phyloP scores from a whole-genome alignment of 345 rosid species.

The Citrus hindsii region DNA sequence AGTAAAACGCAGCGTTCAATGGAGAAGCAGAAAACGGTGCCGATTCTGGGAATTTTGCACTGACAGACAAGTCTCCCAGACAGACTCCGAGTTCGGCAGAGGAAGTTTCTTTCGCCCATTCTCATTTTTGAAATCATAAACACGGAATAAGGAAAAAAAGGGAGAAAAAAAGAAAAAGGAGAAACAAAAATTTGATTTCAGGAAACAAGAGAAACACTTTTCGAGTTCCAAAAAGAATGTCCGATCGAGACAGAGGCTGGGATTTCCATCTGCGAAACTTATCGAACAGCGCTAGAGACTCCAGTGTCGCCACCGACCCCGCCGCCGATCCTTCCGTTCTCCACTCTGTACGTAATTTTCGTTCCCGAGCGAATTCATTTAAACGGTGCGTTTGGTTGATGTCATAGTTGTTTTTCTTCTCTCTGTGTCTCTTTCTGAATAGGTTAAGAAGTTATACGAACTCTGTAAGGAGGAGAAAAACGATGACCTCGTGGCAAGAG shows the following conservation, averaged over 20 bases:
- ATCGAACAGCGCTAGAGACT: constrained; percentile 69
- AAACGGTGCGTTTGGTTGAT: not conserved
- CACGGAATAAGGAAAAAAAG: too few species aligned
- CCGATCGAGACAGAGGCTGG: constrained; percentile 59
- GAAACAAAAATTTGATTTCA: not conserved
- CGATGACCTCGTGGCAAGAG: constrained; percentile 84
- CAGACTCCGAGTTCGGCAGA: not conserved
- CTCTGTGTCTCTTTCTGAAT: constrained; percentile 1
- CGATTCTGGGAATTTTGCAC: not conserved
- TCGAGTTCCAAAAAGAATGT: constrained; percentile 27
- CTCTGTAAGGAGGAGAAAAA: constrained; percentile 67
- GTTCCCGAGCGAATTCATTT: not conserved
- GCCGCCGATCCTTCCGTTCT: constrained; percentile 80
- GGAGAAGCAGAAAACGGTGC: not conserved
- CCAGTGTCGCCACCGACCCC: constrained; percentile 62
- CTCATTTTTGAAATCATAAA: not conserved
- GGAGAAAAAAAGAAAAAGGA: not conserved
- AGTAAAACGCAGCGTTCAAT: not conserved
- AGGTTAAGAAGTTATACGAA: constrained; percentile 75
- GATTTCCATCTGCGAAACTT: constrained; percentile 68
- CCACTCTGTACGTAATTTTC: constrained; percentile 48
- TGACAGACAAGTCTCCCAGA: not conserved
- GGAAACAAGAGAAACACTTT: constrained; percentile 4
- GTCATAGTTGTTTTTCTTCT: not conserved
- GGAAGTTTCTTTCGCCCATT: not conserved